These are phyloP conservation scores for Paecilomyces niveus DNA, from an alignment of 2,329 filamentous ascomycete genomes.

Conservation along the genomic window DNA sequence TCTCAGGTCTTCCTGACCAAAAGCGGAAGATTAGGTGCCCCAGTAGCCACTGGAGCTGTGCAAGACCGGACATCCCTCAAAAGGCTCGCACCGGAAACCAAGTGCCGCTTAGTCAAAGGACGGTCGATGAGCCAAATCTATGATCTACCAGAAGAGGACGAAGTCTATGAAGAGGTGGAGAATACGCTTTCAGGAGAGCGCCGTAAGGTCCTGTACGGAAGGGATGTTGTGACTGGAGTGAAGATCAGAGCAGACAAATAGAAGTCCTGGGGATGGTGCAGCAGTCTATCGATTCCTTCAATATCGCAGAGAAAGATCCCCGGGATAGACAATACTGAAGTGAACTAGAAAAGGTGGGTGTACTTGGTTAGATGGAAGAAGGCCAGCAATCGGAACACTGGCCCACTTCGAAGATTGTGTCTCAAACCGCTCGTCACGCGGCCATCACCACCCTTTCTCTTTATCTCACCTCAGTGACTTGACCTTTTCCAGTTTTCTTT, in stretches of 20 bases:
- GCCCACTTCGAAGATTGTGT: no score
- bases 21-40: neutral
- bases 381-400: no score
- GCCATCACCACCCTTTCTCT: neutral
- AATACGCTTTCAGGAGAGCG: slow-evolving; percentile 13
- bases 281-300: neutral
- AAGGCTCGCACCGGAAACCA: neutral
- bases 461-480: neutral
- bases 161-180: slow-evolving; percentile 15
- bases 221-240: neutral
- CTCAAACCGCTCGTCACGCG: no score
- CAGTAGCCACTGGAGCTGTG: neutral
- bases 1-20: neutral
- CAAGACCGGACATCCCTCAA: neutral
- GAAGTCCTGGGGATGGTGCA: neutral
- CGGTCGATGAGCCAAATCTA: neutral
- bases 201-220: slow-evolving; percentile 10
- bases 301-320: neutral
- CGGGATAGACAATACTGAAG: neutral
- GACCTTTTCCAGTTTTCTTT: neutral
- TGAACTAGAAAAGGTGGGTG: no score
- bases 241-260: neutral
- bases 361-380: no score
- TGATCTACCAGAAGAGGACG: slow-evolving; percentile 5
- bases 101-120: neutral